Evolutionary conservation across 1,139 yeast genomes (phyloP), one percentile per base, ranked within the genome.

Genomic region (Candida sp.): DNA sequence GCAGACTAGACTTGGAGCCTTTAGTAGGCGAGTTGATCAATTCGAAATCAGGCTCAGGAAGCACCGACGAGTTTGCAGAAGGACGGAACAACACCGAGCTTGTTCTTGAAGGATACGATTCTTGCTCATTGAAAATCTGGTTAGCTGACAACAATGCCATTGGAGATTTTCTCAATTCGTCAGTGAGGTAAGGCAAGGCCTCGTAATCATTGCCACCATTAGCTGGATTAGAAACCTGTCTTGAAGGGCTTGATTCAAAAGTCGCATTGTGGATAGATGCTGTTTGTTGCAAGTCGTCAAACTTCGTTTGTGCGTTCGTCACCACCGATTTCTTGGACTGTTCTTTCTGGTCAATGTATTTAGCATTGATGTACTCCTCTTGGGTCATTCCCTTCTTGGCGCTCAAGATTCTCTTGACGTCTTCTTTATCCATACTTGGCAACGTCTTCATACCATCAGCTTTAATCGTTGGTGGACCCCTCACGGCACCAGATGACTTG

Each of bases 351-450:
- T 73, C 77, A 7, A 67, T 65, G 17, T 69, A 58, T 54, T 77
- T 77, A 46, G 75, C 62, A 44, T 66, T 65, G 2, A 75, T 59
- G 52, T 75, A 77, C 53, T 77, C 82, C 38, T 75, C 80, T 50
- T 77, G 80, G 17, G 75, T 69, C 44, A 77, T 69, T 2, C 70
- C 72, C 44, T 70, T 63, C 49, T 75, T 77, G 35, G 80, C 68
- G 49, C 70, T 73, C 55, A 72, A 66, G 9, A 78, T 72, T 51
- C 72, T 66, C 54, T 73, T 70, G 3, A 79, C 75, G 55, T 80
- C 83, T 44, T 78, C 77, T 7, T 77, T 71, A 52, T 80, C 84
- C 75, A 76, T 73, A 51, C 81, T 77, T 50, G 80, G 81, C 49
- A 71, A 68, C 0, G 81, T 74, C 52, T 69, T 72, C 78, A 75